Conservation (phyloP, 2,329 filamentous ascomycete genomes). For the Diplocarpon mali region DNA sequence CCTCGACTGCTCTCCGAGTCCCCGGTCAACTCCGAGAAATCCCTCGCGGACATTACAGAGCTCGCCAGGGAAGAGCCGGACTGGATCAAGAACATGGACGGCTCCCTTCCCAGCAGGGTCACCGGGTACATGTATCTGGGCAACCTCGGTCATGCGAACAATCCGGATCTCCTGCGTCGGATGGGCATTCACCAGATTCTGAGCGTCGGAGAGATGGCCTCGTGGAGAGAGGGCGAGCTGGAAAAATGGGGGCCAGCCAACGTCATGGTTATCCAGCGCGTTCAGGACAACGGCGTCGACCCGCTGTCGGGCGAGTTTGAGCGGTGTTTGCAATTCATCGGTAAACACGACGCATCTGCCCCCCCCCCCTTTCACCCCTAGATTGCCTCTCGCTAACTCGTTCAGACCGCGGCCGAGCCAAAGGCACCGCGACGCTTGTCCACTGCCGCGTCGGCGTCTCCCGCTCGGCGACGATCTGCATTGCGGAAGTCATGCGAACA, state of each 20-base stretch:
- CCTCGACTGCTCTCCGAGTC: conserved; percentile 64
- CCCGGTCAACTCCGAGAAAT: conserved; percentile 39
- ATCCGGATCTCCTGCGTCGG: conserved; percentile 67
- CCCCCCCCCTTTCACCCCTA: conserved; percentile 1
- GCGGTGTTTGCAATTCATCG: conserved; percentile 81
- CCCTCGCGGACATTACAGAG: conserved; percentile 40
- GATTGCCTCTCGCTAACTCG: conserved; percentile 9
- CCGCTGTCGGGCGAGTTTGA: conserved; percentile 77
- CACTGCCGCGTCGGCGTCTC: conserved; percentile 96
- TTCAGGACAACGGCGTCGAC: conserved; percentile 96
- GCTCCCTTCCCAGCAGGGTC: conserved; percentile 80
- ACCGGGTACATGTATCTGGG: conserved; percentile 94
- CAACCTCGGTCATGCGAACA: conserved; percentile 88
- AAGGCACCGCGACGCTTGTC: conserved; percentile 77
- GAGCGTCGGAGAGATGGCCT: conserved; percentile 81
- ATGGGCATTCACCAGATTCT: conserved; percentile 81
- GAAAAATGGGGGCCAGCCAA: conserved; percentile 69
- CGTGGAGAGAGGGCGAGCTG: conserved; percentile 63
- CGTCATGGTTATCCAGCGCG: conserved; percentile 67
- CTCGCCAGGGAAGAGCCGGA: conserved; percentile 51
- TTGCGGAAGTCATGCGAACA: conserved; percentile 92
- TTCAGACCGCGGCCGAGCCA: conserved; percentile 64
- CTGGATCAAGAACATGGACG: conserved; percentile 79
- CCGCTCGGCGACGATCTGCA: conserved; percentile 91
- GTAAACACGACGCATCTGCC: conserved; percentile 40